A percentile compares a stretch with the other conserved stretches of the same genome.
These are phyloP conservation scores for Aspergillus pseudoviridinutans DNA, from an alignment of 2,329 filamentous ascomycete genomes.

Conservation along the genomic window DNA sequence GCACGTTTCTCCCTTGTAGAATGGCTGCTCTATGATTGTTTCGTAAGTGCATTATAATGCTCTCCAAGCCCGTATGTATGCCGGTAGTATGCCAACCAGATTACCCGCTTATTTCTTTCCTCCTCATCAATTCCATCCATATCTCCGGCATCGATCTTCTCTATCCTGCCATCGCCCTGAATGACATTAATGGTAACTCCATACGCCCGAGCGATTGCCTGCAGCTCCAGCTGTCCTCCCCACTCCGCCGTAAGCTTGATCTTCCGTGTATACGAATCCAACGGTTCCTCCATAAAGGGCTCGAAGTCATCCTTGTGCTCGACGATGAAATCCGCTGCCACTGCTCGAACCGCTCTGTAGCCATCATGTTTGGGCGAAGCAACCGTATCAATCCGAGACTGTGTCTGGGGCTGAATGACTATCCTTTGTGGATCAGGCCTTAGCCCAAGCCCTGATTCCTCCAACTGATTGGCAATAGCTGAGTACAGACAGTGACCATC, in stretches of 20 bases:
- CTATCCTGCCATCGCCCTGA: slow-evolving; percentile 73
- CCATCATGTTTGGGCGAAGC: slow-evolving; percentile 37
- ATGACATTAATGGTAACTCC: slow-evolving; percentile 77
- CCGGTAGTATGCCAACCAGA: slow-evolving; percentile 94
- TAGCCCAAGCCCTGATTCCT: slow-evolving; percentile 41
- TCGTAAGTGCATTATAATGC: slow-evolving; percentile 88
- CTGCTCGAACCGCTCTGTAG: slow-evolving; percentile 66
- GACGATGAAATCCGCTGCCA: slow-evolving; percentile 74
- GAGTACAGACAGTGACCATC: slow-evolving; percentile 96
- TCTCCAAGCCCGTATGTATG: slow-evolving; percentile 93
- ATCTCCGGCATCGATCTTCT: slow-evolving; percentile 62
- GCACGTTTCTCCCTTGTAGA: slow-evolving; percentile 1
- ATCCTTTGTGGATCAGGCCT: slow-evolving; percentile 36
- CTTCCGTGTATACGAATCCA: slow-evolving; percentile 68
- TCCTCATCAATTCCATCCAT: slow-evolving; percentile 35
- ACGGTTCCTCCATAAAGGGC: slow-evolving; percentile 78
- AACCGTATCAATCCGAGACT: slow-evolving; percentile 30
- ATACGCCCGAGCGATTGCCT: slow-evolving; percentile 78
- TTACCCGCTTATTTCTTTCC: slow-evolving; percentile 51
- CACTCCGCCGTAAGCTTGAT: slow-evolving; percentile 88
- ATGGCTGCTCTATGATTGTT: slow-evolving; percentile 26
- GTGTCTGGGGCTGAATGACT: slow-evolving; percentile 26
- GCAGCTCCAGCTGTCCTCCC: slow-evolving; percentile 89
- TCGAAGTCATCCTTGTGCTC: slow-evolving; percentile 74
- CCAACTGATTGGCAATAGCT: slow-evolving; percentile 80